Conservation (phyloP, 306 rosid species). For the Sechiopsis laciniata region DNA sequence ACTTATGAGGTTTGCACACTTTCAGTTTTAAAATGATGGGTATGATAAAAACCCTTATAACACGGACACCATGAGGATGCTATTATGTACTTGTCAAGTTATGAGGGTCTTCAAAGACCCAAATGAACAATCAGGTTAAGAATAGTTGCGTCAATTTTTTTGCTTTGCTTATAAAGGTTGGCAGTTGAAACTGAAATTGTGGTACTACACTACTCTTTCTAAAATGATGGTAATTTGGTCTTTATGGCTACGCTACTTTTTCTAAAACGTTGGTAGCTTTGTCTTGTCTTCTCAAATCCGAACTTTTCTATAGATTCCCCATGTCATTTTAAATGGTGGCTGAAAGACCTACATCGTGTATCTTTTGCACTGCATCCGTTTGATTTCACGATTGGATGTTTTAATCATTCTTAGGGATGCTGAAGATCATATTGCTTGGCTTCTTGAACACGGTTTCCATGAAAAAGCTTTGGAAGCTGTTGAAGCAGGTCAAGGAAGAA, state of each 20-base stretch:
- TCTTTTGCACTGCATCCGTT: slow-evolving; percentile 15
- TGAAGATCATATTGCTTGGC: slow-evolving; percentile 98
- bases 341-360: neutral
- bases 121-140: neutral
- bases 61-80: slow-evolving; percentile 6
- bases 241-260: neutral
- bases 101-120: neutral
- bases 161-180: neutral
- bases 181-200: neutral
- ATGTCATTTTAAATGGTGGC: slow-evolving; percentile 12
- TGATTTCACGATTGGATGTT: slow-evolving; percentile 24
- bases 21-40: neutral
- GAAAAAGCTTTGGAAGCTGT: slow-evolving; percentile 96
- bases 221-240: neutral
- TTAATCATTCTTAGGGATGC: slow-evolving; percentile 65
- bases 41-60: neutral
- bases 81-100: neutral
- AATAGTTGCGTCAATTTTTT: neutral
- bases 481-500: slow-evolving; percentile 92
- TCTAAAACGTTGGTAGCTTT: neutral
- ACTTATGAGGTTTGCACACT: neutral
- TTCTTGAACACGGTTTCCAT: slow-evolving; percentile 93
- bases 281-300: neutral
- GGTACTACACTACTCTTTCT: neutral
- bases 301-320: neutral